phyloP scores from a whole-genome alignment of 768 basidiomycete genomes.

The Calocera viscosa region DNA sequence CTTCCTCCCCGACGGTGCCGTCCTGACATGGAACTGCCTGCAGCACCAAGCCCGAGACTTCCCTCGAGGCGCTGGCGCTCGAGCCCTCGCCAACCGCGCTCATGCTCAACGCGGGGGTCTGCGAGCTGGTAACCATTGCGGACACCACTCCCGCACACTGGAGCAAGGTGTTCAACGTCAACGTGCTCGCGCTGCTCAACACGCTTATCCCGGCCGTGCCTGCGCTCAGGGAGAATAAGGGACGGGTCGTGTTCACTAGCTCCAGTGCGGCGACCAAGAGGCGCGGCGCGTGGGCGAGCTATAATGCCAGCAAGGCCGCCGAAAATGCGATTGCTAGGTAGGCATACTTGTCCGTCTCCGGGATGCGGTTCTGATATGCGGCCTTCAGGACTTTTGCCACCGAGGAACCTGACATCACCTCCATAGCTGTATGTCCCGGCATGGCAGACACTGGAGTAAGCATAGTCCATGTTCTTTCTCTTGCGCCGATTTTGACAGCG shows the following conservation, averaged over 20 bases:
- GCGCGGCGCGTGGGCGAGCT: slow-evolving; percentile 62
- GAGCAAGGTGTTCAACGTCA: slow-evolving; percentile 50
- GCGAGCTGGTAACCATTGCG: neutral
- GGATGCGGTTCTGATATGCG: neutral
- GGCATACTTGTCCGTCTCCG: neutral
- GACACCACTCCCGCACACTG: neutral
- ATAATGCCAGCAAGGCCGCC: slow-evolving; percentile 76
- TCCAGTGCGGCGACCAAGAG: slow-evolving; percentile 70
- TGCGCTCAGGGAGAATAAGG: slow-evolving; percentile 43
- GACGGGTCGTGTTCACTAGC: slow-evolving; percentile 67
- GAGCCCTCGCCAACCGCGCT: slow-evolving; percentile 6
- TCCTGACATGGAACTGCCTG: neutral
- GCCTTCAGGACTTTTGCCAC: slow-evolving; percentile 59
- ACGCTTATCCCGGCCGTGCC: slow-evolving; percentile 58
- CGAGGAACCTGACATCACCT: slow-evolving; percentile 63
- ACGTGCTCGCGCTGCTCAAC: slow-evolving; percentile 73
- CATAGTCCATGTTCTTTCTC: neutral
- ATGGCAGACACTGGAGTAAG: slow-evolving; percentile 55
- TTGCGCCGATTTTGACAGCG: too few species aligned
- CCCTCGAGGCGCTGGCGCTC: neutral
- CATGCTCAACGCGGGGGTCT: slow-evolving; percentile 3
- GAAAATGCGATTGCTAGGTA: slow-evolving; percentile 76
- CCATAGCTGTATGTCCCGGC: slow-evolving; percentile 74
- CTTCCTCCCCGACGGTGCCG: neutral
- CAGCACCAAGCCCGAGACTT: neutral